phyloP scores from a whole-genome alignment of 768 basidiomycete genomes.

The Leccinellum albellum region DNA sequence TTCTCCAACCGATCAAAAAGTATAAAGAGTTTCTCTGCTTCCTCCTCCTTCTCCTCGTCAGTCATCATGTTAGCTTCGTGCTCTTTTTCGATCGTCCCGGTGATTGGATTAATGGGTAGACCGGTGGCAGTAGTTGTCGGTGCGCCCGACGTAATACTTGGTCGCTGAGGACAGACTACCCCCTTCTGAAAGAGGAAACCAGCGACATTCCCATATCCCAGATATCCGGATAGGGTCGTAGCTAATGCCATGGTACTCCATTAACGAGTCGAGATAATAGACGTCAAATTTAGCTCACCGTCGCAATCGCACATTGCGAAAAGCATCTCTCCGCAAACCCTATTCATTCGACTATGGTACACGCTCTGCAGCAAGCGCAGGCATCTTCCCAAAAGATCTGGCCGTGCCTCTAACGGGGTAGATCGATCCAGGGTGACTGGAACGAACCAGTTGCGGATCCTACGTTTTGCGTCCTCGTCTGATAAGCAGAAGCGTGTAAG shows the following conservation, averaged over 20 bases:
- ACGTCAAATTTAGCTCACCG: slow-evolving; percentile 35
- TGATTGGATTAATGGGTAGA: slow-evolving; percentile 75
- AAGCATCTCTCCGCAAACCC: slow-evolving; percentile 81
- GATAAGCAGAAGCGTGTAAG: slow-evolving; percentile 66
- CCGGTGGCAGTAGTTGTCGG: slow-evolving; percentile 34
- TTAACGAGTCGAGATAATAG: neutral
- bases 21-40: slow-evolving; percentile 89
- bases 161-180: slow-evolving; percentile 55
- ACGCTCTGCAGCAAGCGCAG: slow-evolving; percentile 73
- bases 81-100: slow-evolving; percentile 57
- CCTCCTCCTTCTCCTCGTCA: slow-evolving; percentile 90
- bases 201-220: slow-evolving; percentile 95
- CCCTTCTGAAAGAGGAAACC: slow-evolving; percentile 94
- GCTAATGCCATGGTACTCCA: slow-evolving; percentile 38
- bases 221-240: slow-evolving; percentile 63
- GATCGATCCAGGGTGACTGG: slow-evolving; percentile 81
- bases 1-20: slow-evolving; percentile 87
- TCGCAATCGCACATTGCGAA: slow-evolving; percentile 81
- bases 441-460: slow-evolving; percentile 65
- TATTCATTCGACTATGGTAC: slow-evolving; percentile 69
- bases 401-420: slow-evolving; percentile 64
- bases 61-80: slow-evolving; percentile 64
- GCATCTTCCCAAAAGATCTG: slow-evolving; percentile 74
- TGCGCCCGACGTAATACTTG: slow-evolving; percentile 30
- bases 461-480: slow-evolving; percentile 52